Evolutionary conservation across 1,139 yeast genomes (phyloP).

Genomic region (Protomyces arabidopsidicola): DNA sequence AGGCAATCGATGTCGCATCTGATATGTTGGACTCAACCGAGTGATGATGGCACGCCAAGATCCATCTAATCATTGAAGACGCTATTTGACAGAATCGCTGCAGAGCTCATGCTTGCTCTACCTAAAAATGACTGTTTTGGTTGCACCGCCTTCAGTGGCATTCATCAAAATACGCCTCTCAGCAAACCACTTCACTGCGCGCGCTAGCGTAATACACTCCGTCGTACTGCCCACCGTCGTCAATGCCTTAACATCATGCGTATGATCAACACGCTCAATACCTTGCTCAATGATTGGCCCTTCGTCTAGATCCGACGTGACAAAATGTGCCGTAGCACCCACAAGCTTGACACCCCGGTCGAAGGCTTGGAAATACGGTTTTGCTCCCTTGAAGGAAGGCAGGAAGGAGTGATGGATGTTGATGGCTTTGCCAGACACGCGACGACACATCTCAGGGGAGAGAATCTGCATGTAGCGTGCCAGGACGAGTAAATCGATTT

Average conservation of each 20-base stretch:
- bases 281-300: conserved; percentile 27
- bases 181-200: conserved; percentile 25
- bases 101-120: neutral
- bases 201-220: conserved; percentile 19
- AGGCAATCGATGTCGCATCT: too few species aligned
- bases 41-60: too few species aligned
- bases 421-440: conserved; percentile 25
- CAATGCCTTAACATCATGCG: conserved; percentile 15
- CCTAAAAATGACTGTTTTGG: conserved; percentile 22
- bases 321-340: conserved; percentile 23
- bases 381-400: conserved; percentile 26
- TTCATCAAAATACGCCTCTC: conserved; percentile 22
- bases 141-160: conserved; percentile 14
- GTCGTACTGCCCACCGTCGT: conserved; percentile 23
- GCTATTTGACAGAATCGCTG: too few species aligned
- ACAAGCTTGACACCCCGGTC: conserved; percentile 25
- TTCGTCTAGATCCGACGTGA: conserved; percentile 22
- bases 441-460: conserved; percentile 17
- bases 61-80: too few species aligned
- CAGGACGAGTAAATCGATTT: conserved; percentile 23
- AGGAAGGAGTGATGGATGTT: conserved; percentile 25
- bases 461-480: conserved; percentile 26
- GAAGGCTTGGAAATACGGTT: conserved; percentile 24
- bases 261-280: conserved; percentile 22
- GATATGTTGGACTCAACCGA: too few species aligned